A percentile compares a stretch with the other conserved stretches of the same genome.
These are phyloP conservation scores for Grigorovia humatica DNA, from an alignment of 805 yeast genomes.

Conservation along the genomic window DNA sequence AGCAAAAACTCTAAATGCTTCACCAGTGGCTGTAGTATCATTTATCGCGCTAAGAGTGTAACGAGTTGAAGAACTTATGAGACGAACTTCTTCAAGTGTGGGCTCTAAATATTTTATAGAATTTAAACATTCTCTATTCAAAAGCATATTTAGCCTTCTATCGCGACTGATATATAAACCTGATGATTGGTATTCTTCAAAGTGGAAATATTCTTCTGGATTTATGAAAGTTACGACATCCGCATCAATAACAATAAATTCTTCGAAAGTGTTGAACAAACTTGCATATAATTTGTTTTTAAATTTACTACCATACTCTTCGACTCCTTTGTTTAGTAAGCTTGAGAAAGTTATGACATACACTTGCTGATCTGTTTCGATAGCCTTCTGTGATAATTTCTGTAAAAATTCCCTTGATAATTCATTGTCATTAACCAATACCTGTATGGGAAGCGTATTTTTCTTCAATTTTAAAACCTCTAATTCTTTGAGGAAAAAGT, in stretches of 20 bases:
- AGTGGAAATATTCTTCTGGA: constrained; percentile 23
- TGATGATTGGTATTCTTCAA: constrained; percentile 12
- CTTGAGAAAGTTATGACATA: constrained; percentile 13
- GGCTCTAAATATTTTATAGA: neutral
- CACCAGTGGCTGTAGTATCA: neutral
- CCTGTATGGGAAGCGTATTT: constrained; percentile 33
- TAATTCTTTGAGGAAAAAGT: constrained; percentile 28
- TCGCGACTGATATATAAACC: constrained; percentile 2
- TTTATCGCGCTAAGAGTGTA: neutral
- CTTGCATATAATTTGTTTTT: constrained; percentile 41
- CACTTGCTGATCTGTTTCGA: constrained; percentile 15
- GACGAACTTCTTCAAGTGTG: neutral
- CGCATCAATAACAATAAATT: constrained; percentile 41
- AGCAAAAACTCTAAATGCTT: neutral
- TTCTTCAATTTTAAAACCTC: constrained; percentile 31
- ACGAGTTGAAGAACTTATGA: neutral
- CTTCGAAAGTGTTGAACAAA: constrained; percentile 40
- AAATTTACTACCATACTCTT: constrained; percentile 19
- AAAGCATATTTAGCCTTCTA: neutral
- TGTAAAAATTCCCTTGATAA: constrained; percentile 9
- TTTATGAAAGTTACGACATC: constrained; percentile 39
- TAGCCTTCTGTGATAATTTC: constrained; percentile 4
- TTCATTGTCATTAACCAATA: constrained; percentile 29
- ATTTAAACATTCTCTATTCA: neutral
- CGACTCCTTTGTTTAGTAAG: constrained; percentile 8